Evolutionary conservation across 1,139 yeast genomes (phyloP), one percentile per base, ranked within the genome.

Genomic region (Kazachstania sp.): DNA sequence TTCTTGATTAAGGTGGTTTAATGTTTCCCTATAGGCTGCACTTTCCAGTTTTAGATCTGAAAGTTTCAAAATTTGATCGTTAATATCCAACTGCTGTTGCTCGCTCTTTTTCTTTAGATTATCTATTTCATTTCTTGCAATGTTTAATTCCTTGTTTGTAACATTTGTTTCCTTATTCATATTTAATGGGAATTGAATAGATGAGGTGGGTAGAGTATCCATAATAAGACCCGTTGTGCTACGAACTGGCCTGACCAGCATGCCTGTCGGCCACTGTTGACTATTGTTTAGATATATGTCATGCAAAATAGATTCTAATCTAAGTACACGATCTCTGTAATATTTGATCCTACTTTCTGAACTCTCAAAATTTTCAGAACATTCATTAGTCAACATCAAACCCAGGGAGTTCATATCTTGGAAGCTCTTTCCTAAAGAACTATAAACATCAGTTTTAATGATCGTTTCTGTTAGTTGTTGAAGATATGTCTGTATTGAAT

Each of bases 251-350:
- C 55, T 42, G 16, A 58, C 53, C 31, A 62, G 41, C 4, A 61
- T 46, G 2, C 62, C 63, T 9, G 69, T 54, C 1, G 85, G 83
- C 85, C 85, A 79, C 37, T 71, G 73, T n/a, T 73, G 70, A 29
- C 79, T 68, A 50, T 78, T 76, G 45, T 75, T 74, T 57, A 75
- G 79, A 52, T 77, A 83, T 42, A 77, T 80, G 54, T 82, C 86
- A 59, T 83, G 88, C 13, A 84, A 63, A 31, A 83, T 64, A 49
- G 75, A 78, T 56, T 84, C 94, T 43, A 83, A 68, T 54, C 80
- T 83, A 53, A 72, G 75, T 23, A 83, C 80, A 47, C 88, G 65
- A 18, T 71, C 64, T 56, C 79, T 77, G 51, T 82, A 76, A 15
- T 37, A 43, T 36, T 45, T 38, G 13, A 47, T 31, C 18, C 32